These are phyloP conservation scores for Wickerhamiella shivajii DNA, from an alignment of 805 yeast species.

Conservation along the genomic window DNA sequence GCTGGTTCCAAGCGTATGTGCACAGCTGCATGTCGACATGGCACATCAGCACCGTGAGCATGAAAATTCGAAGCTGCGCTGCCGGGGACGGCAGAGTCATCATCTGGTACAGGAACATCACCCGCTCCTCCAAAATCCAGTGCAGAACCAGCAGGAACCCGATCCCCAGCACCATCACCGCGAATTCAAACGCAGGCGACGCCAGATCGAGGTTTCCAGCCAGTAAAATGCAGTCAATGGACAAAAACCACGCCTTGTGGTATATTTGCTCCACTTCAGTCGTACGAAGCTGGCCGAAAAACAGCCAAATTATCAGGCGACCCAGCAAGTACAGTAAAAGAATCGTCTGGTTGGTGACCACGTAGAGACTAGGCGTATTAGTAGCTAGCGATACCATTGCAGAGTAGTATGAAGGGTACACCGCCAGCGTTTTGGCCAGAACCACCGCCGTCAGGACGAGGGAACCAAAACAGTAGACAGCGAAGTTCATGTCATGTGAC, in stretches of 20 bases:
- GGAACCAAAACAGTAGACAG: too few relatives aligned
- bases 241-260: slow-evolving; percentile 49
- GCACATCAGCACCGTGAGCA: slow-evolving; percentile 33
- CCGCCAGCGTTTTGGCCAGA: slow-evolving; percentile 21
- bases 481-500: too few relatives aligned
- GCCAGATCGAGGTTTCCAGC: slow-evolving; percentile 40
- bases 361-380: slow-evolving; percentile 35
- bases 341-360: slow-evolving; percentile 23
- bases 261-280: slow-evolving; percentile 63
- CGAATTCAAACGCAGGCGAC: slow-evolving; percentile 34
- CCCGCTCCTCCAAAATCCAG: slow-evolving; percentile 48
- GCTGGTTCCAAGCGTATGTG: neutral
- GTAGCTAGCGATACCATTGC: slow-evolving; percentile 38
- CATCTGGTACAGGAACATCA: slow-evolving; percentile 35
- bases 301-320: slow-evolving; percentile 33
- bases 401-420: slow-evolving; percentile 37
- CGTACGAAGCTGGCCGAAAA: slow-evolving; percentile 64
- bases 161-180: slow-evolving; percentile 14
- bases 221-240: slow-evolving; percentile 40
- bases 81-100: slow-evolving; percentile 24
- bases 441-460: slow-evolving; percentile 1
- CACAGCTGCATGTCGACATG: slow-evolving; percentile 35
- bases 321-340: slow-evolving; percentile 25
- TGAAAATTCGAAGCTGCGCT: slow-evolving; percentile 29
- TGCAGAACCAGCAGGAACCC: slow-evolving; percentile 49